Percentiles rank a stretch among this genome's conserved stretches.
Evolutionary conservation across 2,329 filamentous ascomycete species (phyloP).

Genomic region (Thelonectria discophora): DNA sequence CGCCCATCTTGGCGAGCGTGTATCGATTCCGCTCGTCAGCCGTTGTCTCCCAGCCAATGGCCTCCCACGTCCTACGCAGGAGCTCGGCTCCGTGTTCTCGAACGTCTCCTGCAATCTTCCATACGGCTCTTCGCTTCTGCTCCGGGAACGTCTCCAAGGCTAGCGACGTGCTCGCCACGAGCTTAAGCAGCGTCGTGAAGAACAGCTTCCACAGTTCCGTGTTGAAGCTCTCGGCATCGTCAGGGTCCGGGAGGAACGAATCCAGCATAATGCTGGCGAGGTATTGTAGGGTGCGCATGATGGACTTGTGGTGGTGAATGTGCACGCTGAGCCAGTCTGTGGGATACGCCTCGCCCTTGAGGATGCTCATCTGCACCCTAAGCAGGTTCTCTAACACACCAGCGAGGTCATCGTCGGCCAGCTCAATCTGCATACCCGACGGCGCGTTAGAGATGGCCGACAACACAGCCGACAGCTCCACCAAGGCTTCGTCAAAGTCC

Average conservation of each 20-base stretch:
- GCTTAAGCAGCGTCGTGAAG: conserved; percentile 86
- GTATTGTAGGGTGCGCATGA: conserved; percentile 85
- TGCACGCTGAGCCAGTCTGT: conserved; percentile 89
- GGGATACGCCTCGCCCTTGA: conserved; percentile 90
- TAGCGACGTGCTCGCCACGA: conserved; percentile 87
- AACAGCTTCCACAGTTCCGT: conserved; percentile 94
- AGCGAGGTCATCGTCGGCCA: conserved; percentile 77
- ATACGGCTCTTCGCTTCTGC: conserved; percentile 93
- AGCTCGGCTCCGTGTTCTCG: conserved; percentile 90
- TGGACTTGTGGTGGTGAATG: conserved; percentile 91
- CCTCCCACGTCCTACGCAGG: conserved; percentile 87
- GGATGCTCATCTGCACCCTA: conserved; percentile 86
- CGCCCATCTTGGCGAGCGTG: conserved; percentile 84
- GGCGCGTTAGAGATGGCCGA: conserved; percentile 81
- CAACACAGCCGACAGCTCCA: conserved; percentile 88
- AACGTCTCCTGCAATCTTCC: conserved; percentile 98
- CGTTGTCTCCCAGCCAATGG: conserved; percentile 94
- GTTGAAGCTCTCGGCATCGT: conserved; percentile 91
- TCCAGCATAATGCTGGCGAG: conserved; percentile 82
- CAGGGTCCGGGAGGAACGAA: conserved; percentile 84
- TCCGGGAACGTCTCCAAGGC: conserved; percentile 96
- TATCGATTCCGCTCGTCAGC: conserved; percentile 81
- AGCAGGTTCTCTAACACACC: conserved; percentile 81
- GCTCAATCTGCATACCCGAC: conserved; percentile 75
- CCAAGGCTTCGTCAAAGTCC: conserved; percentile 82